A percentile compares a stretch with the other conserved stretches of the same genome.
phyloP scores from a whole-genome alignment of 176 grass and related monocot genomes.

The Carex parvula region DNA sequence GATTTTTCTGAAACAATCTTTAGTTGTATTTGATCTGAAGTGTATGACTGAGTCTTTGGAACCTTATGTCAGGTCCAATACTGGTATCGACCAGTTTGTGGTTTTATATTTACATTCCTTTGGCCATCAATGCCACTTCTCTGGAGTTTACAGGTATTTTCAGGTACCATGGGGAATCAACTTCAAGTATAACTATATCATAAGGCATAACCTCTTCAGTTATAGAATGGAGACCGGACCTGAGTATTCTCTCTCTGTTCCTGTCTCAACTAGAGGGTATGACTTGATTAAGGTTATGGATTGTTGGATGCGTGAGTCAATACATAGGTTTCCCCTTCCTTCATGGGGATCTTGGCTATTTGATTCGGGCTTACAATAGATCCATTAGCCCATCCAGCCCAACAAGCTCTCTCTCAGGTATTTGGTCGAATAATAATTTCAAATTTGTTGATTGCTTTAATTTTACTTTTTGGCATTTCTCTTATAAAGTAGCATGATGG shows the following conservation, averaged over 20 bases:
- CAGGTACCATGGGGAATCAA: constrained; percentile 86
- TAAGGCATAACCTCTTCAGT: constrained; percentile 51
- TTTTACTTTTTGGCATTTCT: not conserved
- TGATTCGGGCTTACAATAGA: constrained; percentile 36
- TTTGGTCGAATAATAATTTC: not conserved
- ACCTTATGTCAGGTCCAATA: not conserved
- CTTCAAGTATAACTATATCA: constrained; percentile 98
- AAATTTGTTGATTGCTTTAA: not conserved
- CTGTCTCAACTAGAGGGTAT: constrained; percentile 47
- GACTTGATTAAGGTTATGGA: constrained; percentile 66
- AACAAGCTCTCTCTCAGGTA: constrained; percentile 53
- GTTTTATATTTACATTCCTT: constrained; percentile 8
- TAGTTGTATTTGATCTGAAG: constrained; percentile 11
- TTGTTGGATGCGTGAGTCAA: constrained; percentile 63
- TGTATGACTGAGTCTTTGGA: not conserved
- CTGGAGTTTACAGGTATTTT: constrained; percentile 19
- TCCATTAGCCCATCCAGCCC: constrained; percentile 25
- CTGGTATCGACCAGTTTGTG: constrained; percentile 15
- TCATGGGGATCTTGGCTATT: constrained; percentile 83
- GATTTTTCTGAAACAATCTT: not conserved
- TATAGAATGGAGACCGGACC: constrained; percentile 79
- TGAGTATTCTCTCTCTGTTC: constrained; percentile 70
- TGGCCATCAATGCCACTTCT: too few species aligned
- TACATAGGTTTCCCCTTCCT: constrained; percentile 43
- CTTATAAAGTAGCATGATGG: not conserved